These are phyloP conservation scores for Leishmania martiniquensis DNA, from an alignment of 208 protist species.

Conservation along the genomic window DNA sequence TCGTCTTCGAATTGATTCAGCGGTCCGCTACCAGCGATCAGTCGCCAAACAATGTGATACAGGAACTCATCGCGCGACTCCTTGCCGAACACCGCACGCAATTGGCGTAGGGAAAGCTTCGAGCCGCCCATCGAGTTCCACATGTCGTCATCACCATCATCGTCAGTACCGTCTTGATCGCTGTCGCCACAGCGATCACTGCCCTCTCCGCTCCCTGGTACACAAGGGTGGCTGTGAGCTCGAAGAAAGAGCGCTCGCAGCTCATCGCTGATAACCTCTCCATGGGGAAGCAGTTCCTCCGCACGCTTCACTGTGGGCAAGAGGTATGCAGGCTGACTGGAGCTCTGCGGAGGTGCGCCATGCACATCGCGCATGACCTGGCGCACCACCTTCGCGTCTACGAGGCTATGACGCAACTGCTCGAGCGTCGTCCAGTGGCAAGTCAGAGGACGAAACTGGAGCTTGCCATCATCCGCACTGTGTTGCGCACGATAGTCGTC, in stretches of 20 bases:
- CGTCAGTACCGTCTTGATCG: slow-evolving; percentile 12
- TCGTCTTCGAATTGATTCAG: slow-evolving; percentile 88
- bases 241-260: slow-evolving; percentile 69
- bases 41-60: slow-evolving; percentile 74
- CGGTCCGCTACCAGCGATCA: slow-evolving; percentile 67
- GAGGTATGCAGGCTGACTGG: neutral
- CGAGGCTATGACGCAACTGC: slow-evolving; percentile 35
- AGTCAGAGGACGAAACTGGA: slow-evolving; percentile 22
- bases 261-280: slow-evolving; percentile 69
- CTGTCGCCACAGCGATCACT: too few species aligned
- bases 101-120: slow-evolving; percentile 26
- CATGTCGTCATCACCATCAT: slow-evolving; percentile 47
- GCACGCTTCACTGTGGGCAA: slow-evolving; percentile 46
- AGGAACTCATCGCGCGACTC: slow-evolving; percentile 56
- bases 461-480: neutral
- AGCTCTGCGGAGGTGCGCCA: neutral
- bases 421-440: slow-evolving; percentile 43
- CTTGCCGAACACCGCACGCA: slow-evolving; percentile 35
- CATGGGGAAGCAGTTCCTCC: slow-evolving; percentile 60
- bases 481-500: neutral
- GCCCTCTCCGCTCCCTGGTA: neutral
- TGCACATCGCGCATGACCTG: slow-evolving; percentile 6
- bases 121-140: slow-evolving; percentile 21
- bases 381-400: slow-evolving; percentile 41
- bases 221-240: slow-evolving; percentile 19